A percentile compares a stretch with the other conserved stretches of the same genome.
Evolutionary conservation across 495 filamentous ascomycete species (phyloP).

Genomic region (Xylaria flabelliformis): DNA sequence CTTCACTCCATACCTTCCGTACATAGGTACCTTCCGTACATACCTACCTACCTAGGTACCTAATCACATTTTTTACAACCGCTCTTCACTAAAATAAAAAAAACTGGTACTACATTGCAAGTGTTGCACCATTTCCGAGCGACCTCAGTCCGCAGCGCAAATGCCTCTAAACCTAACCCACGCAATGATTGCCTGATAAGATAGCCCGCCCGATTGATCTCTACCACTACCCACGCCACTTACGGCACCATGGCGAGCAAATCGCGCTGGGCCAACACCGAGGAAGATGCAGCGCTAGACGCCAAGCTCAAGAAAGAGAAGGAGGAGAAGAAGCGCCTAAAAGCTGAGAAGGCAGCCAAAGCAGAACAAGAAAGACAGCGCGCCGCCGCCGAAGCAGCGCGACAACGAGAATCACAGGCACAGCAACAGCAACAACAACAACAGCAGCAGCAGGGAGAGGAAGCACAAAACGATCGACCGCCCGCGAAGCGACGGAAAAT

Average conservation of each 20-base stretch:
- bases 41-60: no score
- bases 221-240: neutral
- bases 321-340: constrained; percentile 84
- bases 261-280: constrained; percentile 88
- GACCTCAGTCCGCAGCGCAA: neutral
- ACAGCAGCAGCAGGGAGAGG: constrained; percentile 38
- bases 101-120: neutral
- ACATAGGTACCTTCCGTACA: neutral
- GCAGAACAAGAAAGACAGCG: constrained; percentile 61
- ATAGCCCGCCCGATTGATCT: neutral
- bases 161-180: neutral
- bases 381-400: constrained; percentile 37
- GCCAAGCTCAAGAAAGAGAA: constrained; percentile 82
- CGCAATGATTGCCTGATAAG: constrained; percentile 16
- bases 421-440: constrained; percentile 39
- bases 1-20: neutral
- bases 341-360: constrained; percentile 82
- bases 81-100: neutral
- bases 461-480: constrained; percentile 45
- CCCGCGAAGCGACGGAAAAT: constrained; percentile 64
- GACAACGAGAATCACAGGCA: constrained; percentile 54
- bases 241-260: constrained; percentile 63
- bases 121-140: neutral
- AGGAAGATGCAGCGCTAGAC: constrained; percentile 74
- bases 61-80: neutral